Base-by-base conservation (phyloP, 345 rosid genomes). In the Hypericum androsaemum region DNA sequence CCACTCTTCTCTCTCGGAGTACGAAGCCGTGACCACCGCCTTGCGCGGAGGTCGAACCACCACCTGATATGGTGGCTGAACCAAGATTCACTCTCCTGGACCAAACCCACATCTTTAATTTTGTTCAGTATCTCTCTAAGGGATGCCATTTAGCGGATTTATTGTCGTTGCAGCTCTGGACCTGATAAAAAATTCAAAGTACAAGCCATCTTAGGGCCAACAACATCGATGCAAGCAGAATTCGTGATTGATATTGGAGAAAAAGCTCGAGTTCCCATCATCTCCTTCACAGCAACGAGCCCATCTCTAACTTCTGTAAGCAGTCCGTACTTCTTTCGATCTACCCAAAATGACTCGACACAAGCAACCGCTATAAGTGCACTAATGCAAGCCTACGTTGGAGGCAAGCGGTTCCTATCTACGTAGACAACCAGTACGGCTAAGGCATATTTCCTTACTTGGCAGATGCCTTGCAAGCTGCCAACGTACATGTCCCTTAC, bases 231-330 rank as follows among this genome's bases (percentile, higher is more conserved):
- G 49, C 49, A 46, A 10, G 49, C 49, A 16, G 17, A 46, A 7
- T 46, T 46, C 49, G 8, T 46, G 22, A 46, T 46, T 3, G 7
- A 0, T 2, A 0, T 46, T 1, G 49, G 75, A 72, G 61, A 39
- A 12, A 48, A 32, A 49, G 49, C 56, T 41, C 56, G 37, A 7
- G 41, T 59, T 10, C 54, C 62, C 8, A 10, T 58, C 5, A 41
- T 58, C 15, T 58, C 64, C 12, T 60, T 51, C 46, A 41, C 57
- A 13, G 57, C 64, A 11, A 6, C 64, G 16, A 52, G 64, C 32
- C 64, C 64, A 12, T 35, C 57, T 9, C 57, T 60, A 7, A 37
- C 51, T 7, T 60, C 57, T 6, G 14, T 15, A 22, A 3, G 56
- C 40, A 60, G 38, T 37, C 43, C 56, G 0, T 60, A 12, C 8